Conservation (phyloP, 2,329 filamentous ascomycete genomes). For the Lecanoromycetidae sp. region DNA sequence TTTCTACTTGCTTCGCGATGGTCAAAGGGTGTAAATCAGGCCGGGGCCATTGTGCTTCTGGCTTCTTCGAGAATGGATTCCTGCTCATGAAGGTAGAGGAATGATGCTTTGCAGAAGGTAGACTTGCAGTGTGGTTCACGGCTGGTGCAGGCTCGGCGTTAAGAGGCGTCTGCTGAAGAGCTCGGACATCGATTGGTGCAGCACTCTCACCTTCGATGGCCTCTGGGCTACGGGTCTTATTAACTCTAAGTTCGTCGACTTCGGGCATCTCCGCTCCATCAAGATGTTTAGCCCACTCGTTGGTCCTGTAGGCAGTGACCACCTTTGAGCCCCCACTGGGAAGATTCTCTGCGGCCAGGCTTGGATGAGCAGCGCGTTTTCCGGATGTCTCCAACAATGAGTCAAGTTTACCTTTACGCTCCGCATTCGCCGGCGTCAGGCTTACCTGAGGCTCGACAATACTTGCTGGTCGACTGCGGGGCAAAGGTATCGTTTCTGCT, state of each 20-base stretch:
- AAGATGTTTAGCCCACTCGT: conserved; percentile 92
- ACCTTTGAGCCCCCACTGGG: conserved; percentile 63
- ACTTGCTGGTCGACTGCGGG: too few species aligned
- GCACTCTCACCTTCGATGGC: conserved; percentile 34
- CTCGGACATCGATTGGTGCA: conserved; percentile 51
- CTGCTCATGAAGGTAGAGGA: conserved; percentile 1
- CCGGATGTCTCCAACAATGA: background rate
- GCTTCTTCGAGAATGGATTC: conserved; percentile 3
- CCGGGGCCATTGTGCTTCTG: background rate
- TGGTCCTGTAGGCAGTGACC: conserved; percentile 73
- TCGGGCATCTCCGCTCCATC: conserved; percentile 62
- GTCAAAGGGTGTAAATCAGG: background rate
- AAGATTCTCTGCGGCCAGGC: conserved; percentile 41
- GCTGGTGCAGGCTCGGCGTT: conserved; percentile 13
- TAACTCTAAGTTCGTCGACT: conserved; percentile 33
- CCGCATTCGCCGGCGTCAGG: too few species aligned
- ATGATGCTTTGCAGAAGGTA: background rate
- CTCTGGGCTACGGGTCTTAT: background rate
- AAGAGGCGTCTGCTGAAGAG: conserved; percentile 48
- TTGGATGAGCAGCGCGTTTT: background rate
- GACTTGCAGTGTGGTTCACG: background rate
- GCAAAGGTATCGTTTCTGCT: too few species aligned
- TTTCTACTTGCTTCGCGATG: background rate
- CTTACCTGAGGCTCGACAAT: too few species aligned
- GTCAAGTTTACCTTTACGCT: background rate